Evolutionary conservation across 305 asterid species (phyloP), one percentile per base, ranked within the genome.

Genomic region (Solanum hybrid): DNA sequence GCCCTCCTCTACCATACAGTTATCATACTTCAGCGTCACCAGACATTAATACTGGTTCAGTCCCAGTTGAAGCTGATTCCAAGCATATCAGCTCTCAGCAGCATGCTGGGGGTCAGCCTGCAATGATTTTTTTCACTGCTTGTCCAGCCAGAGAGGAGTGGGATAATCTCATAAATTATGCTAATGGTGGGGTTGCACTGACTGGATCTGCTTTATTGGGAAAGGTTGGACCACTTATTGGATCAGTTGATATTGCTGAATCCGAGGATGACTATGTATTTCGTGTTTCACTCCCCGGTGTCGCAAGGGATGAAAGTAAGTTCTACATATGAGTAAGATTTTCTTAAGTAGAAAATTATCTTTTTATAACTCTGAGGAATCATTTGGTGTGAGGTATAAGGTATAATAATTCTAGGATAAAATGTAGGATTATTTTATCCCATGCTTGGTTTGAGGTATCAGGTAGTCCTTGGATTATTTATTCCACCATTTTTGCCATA

Each of bases 201-300:
- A 91, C 95, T 86, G 93, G 95, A 22, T 73, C 89, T 77, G 94
- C 93, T 92, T 90, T 94, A 86, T 57, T 86, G 37, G 94, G 92
- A 80, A 92, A 91, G 85, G 87, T 92, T 40, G 94, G 94, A 20
- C 90, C 93, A 77, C 90, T 91, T 40, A 80, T 93, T 24, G 95
- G 95, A 42, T 86, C 93, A 20, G 89, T 92, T 69, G 95, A 93
- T 61, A 89, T 92, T 89, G 91, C 89, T 79, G 93, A 93, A 90
- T 92, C 93, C 61, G 92, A 90, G 84, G 91, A 91, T 86, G 92
- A 92, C 78, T 92, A 91, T 88, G 46, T 93, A 26, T 93, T 93
- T 86, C 93, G 94, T 86, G 93, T 93, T 73, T 89, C 95, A 51
- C 95, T 93, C 29, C 95, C 95, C 16, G 95, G 95, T 37, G 95